Evolutionary conservation across 2,329 filamentous ascomycete species (phyloP).

Genomic region (Penicillium sp.): DNA sequence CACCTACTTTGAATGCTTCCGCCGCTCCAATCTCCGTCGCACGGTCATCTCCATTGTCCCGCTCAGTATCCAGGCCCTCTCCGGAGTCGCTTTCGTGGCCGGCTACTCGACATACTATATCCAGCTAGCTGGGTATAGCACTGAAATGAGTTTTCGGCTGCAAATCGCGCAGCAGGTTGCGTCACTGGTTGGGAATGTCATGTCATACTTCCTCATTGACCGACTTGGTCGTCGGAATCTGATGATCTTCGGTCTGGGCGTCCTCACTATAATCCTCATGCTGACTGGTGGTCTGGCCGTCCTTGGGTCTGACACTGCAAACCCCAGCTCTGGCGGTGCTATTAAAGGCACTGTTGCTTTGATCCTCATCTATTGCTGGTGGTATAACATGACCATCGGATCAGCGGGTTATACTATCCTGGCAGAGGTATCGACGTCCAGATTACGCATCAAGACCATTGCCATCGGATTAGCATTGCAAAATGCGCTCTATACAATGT

Average conservation of each 20-base stretch:
- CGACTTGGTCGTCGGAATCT: slow-evolving; percentile 39
- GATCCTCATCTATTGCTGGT: slow-evolving; percentile 43
- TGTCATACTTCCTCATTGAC: slow-evolving; percentile 44
- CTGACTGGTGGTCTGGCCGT: slow-evolving; percentile 41
- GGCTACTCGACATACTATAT: slow-evolving; percentile 49
- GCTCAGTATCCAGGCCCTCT: slow-evolving; percentile 38
- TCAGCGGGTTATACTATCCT: slow-evolving; percentile 43
- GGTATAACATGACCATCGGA: slow-evolving; percentile 47
- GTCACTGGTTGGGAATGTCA: slow-evolving; percentile 44
- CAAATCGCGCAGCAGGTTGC: slow-evolving; percentile 45
- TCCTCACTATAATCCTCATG: slow-evolving; percentile 45
- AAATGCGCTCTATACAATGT: slow-evolving; percentile 37
- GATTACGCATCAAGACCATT: slow-evolving; percentile 45
- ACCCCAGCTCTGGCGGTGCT: slow-evolving; percentile 11
- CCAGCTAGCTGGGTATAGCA: slow-evolving; percentile 46
- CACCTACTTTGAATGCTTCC: slow-evolving; percentile 46
- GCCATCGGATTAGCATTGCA: slow-evolving; percentile 41
- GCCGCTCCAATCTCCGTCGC: slow-evolving; percentile 40
- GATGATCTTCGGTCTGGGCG: slow-evolving; percentile 38
- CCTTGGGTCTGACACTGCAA: slow-evolving; percentile 10
- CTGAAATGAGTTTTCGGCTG: slow-evolving; percentile 39
- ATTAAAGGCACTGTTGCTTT: slow-evolving; percentile 24
- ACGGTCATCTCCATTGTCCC: slow-evolving; percentile 44
- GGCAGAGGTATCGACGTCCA: slow-evolving; percentile 42
- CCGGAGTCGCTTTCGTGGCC: slow-evolving; percentile 39